Conservation (phyloP, 805 yeast genomes). For the Hanseniaspora taiwanica region DNA sequence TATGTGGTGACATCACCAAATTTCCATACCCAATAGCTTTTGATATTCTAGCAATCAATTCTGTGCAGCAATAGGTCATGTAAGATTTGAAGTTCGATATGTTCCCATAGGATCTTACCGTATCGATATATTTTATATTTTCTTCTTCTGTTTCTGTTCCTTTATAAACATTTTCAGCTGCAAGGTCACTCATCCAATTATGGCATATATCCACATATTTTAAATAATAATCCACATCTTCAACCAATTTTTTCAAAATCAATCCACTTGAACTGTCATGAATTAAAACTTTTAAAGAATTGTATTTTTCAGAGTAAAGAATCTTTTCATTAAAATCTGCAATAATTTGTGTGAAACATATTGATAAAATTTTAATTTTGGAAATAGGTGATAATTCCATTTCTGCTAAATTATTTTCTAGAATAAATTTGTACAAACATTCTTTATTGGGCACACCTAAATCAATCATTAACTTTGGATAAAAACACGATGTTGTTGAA, state of each 20-base stretch:
- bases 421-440: neutral
- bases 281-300: neutral
- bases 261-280: neutral
- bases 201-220: neutral
- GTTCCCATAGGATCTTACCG: neutral
- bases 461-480: neutral
- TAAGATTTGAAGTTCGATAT: neutral
- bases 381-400: neutral
- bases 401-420: neutral
- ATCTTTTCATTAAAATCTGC: neutral
- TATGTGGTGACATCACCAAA: neutral
- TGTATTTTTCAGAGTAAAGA: neutral
- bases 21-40: neutral
- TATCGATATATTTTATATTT: neutral
- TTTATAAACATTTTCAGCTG: neutral
- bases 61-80: neutral
- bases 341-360: neutral
- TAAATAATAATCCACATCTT: neutral
- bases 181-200: neutral
- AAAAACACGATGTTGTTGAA: neutral
- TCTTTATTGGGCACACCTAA: neutral
- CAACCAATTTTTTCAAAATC: neutral
- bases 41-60: neutral
- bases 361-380: neutral
- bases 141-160: neutral